Evolutionary conservation across 208 protist species (phyloP).

Genomic region (Acanthamoeba healyi): DNA sequence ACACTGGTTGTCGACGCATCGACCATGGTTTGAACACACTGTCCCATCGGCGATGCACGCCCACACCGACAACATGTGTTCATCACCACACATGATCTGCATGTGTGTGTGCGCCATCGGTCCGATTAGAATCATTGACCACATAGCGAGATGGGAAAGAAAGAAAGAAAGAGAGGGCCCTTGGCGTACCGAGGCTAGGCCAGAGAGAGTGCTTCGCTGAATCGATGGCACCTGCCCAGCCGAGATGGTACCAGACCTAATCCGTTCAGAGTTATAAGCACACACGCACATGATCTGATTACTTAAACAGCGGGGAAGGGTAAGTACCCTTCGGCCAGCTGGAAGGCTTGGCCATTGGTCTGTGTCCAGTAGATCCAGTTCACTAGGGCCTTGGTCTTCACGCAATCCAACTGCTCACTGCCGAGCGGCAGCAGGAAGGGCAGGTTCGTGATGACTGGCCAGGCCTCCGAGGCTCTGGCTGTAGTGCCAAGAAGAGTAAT

Average conservation of each 20-base stretch:
- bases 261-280: not conserved
- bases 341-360: conserved; percentile 42
- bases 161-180: too few relatives aligned
- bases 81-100: conserved; percentile 48
- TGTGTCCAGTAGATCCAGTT: conserved; percentile 73
- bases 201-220: not conserved
- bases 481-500: too few relatives aligned
- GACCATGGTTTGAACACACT: conserved; percentile 15
- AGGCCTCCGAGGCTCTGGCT: not conserved
- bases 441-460: conserved; percentile 21
- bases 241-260: conserved; percentile 46
- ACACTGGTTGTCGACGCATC: conserved; percentile 66
- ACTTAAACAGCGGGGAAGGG: too few relatives aligned
- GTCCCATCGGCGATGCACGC: conserved; percentile 39
- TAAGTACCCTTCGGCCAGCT: conserved; percentile 43
- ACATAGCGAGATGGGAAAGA: too few relatives aligned
- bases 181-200: conserved; percentile 10
- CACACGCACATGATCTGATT: too few relatives aligned
- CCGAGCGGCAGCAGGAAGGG: conserved; percentile 38
- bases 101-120: not conserved
- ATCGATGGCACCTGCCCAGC: not conserved
- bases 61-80: conserved; percentile 47
- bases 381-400: conserved; percentile 52
- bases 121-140: not conserved
- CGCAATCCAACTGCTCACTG: conserved; percentile 14